Evolutionary conservation across 2,329 filamentous ascomycete genomes (phyloP).

Genomic region (Conoideocrella luteorostrata): DNA sequence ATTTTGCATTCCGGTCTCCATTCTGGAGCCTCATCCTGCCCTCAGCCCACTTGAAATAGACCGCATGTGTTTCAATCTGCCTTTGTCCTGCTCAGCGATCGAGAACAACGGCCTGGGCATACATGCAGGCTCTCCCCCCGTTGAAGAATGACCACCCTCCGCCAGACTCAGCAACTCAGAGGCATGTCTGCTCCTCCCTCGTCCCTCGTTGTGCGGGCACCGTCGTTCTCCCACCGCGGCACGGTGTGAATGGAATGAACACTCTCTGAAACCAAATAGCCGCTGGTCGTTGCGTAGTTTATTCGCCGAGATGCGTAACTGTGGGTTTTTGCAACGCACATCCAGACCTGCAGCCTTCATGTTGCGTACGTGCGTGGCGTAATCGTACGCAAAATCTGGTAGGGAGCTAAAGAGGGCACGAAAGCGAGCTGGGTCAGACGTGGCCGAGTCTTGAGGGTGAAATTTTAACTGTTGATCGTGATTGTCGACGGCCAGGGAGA

Average conservation of each 20-base stretch:
- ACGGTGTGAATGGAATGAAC: slow-evolving; percentile 54
- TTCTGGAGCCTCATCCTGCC: not conserved
- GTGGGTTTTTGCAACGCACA: slow-evolving; percentile 52
- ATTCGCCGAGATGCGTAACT: slow-evolving; percentile 52
- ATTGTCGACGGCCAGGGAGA: slow-evolving; percentile 37
- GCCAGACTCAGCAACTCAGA: not conserved
- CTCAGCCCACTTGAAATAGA: slow-evolving; percentile 20
- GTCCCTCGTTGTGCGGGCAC: slow-evolving; percentile 39
- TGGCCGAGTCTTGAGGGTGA: slow-evolving; percentile 21
- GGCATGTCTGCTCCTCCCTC: slow-evolving; percentile 9
- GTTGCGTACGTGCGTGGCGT: slow-evolving; percentile 44
- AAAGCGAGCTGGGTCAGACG: slow-evolving; percentile 29
- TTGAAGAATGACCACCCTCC: not conserved
- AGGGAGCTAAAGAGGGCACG: slow-evolving; percentile 36
- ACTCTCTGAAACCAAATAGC: slow-evolving; percentile 54
- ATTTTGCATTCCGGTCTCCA: too few relatives aligned
- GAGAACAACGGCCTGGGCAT: slow-evolving; percentile 23
- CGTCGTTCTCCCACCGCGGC: slow-evolving; percentile 45
- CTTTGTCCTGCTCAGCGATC: slow-evolving; percentile 22
- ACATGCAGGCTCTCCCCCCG: slow-evolving; percentile 4
- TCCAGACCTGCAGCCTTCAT: slow-evolving; percentile 45
- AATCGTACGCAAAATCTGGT: slow-evolving; percentile 44
- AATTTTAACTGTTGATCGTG: slow-evolving; percentile 19
- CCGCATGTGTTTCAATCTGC: slow-evolving; percentile 23
- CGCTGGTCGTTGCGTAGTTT: slow-evolving; percentile 49